Conservation (phyloP, 495 filamentous ascomycete genomes). For the Chaetomium fimeti region DNA sequence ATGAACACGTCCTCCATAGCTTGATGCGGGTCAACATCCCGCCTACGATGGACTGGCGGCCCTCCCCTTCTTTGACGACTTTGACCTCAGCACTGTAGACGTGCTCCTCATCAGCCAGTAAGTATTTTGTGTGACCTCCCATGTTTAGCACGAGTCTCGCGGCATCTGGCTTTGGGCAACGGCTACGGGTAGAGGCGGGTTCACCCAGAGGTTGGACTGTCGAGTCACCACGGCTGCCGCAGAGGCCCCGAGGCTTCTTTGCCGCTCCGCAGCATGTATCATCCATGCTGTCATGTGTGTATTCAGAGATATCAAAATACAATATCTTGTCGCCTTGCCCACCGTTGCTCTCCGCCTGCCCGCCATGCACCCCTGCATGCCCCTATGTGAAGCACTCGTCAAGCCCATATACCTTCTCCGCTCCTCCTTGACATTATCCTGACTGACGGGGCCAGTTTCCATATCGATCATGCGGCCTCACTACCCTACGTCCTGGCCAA, state of each 20-base stretch:
- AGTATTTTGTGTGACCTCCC: slow-evolving; percentile 41
- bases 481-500: slow-evolving; percentile 96
- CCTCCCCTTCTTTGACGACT: slow-evolving; percentile 97
- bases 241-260: slow-evolving; percentile 1
- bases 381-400: slow-evolving; percentile 14
- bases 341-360: slow-evolving; percentile 28
- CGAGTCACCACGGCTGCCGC: slow-evolving; percentile 11
- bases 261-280: slow-evolving; percentile 29
- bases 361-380: slow-evolving; percentile 21
- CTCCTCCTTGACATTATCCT: background rate
- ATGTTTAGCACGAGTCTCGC: slow-evolving; percentile 19
- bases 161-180: slow-evolving; percentile 28
- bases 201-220: slow-evolving; percentile 5
- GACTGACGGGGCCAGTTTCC: slow-evolving; percentile 67
- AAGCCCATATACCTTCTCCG: slow-evolving; percentile 12
- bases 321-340: slow-evolving; percentile 34
- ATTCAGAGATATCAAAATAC: slow-evolving; percentile 42
- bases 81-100: slow-evolving; percentile 95
- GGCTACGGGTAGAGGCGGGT: slow-evolving; percentile 28
- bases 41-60: slow-evolving; percentile 94
- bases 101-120: slow-evolving; percentile 98
- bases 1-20: slow-evolving; percentile 48
- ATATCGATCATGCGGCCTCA: slow-evolving; percentile 94
- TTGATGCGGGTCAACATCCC: slow-evolving; percentile 95
- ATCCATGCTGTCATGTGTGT: slow-evolving; percentile 32